Evolutionary conservation across 2,329 filamentous ascomycete species (phyloP), one percentile per base, ranked within the genome.

Genomic region (Fusarium transvaalense): DNA sequence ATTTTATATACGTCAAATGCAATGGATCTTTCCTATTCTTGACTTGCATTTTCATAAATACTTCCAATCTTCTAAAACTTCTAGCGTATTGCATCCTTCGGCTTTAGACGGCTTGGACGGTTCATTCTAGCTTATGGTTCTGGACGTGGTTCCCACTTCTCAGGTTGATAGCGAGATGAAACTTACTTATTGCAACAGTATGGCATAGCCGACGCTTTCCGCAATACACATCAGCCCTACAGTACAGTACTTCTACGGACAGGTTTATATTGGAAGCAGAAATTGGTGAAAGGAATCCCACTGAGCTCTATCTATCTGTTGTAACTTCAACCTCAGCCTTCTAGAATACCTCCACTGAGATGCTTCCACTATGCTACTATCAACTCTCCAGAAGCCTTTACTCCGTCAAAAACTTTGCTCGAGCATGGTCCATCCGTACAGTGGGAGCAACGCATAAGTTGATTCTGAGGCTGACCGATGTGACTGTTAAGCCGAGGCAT

Each of bases 71-170:
- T 37, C 17, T 4, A 27, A 31, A 38, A 1, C 17, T 27, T 27
- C 17, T 35, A 19, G 25, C 29, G 23, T 9, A 8, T 57, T 56
- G 17, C 13, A 15, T 69, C 41, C 15, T n/a, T 54, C 66, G 61
- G 66, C 56, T 68, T 57, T 6, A 48, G 19, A 23, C 66, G 66
- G 66, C 69, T 57, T 6, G 43, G 19, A 23, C 66, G 66, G 66
- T 41, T 37, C 27, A 62, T 27, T 17, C 10, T 29, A 31, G 14
- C 10, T 41, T n/a, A 17, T 10, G 35, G 14, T 14, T 21, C 14
- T 27, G n/a, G 10, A 35, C 5, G 13, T 9, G 14, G 37, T 25
- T 29, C 27, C 58, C 47, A 60, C 34, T 43, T n/a, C 17, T 14
- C 14, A 34, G 1, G 19, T 29, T 19, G 29, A 38, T 25, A 35